phyloP scores from a whole-genome alignment of 345 rosid species.

The Salix suchowensis region DNA sequence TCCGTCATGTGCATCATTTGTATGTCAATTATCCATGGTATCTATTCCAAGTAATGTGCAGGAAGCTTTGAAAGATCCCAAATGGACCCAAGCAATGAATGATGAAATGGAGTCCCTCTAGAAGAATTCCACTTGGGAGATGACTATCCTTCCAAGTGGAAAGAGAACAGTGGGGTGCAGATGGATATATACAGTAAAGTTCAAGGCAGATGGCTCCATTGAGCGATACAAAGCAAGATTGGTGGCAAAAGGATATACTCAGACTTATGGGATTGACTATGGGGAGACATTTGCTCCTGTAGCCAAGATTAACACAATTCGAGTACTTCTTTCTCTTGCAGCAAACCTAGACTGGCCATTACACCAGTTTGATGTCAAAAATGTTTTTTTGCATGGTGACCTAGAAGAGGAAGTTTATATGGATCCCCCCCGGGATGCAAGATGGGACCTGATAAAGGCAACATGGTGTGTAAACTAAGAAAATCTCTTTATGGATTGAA shows the following conservation, averaged over 20 bases:
- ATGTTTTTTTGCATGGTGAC: background rate
- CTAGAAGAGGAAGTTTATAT: slow-evolving; percentile 8
- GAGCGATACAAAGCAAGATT: no score
- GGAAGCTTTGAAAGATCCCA: background rate
- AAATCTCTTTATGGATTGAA: background rate
- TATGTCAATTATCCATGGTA: background rate
- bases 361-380: background rate
- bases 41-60: slow-evolving; percentile 3
- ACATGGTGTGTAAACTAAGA: background rate
- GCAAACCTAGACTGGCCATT: background rate
- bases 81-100: background rate
- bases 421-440: background rate
- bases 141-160: background rate
- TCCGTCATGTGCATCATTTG: background rate
- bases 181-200: background rate
- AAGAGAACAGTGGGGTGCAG: background rate
- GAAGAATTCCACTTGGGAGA: background rate
- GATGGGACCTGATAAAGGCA: background rate
- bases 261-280: background rate
- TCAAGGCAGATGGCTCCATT: background rate
- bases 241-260: background rate
- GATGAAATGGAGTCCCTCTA: background rate
- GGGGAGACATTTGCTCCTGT: background rate
- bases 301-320: background rate
- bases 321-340: background rate